Conservation (phyloP, 1,139 yeast species). For the Yamadazyma blattariae region DNA sequence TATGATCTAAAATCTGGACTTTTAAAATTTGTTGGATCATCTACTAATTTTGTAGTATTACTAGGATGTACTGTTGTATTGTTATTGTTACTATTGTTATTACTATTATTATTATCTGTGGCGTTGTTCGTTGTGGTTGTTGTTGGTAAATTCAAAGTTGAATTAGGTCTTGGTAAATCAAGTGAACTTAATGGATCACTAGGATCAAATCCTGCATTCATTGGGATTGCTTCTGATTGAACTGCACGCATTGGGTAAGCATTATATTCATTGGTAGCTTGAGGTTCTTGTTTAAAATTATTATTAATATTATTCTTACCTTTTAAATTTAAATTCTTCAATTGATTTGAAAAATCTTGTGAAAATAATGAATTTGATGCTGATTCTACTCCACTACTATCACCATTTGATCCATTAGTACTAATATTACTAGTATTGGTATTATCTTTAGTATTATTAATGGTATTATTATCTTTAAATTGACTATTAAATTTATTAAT, state of each 20-base stretch:
- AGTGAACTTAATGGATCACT: background rate
- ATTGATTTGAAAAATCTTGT: constrained; percentile 2
- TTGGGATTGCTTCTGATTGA: background rate
- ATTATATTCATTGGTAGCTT: background rate
- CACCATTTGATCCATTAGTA: background rate
- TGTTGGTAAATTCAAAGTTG: background rate
- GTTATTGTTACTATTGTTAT: background rate
- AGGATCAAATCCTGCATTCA: background rate
- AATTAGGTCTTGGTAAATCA: background rate
- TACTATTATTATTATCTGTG: background rate
- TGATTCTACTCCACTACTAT: background rate
- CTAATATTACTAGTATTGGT: background rate
- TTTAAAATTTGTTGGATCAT: background rate
- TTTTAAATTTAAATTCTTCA: constrained; percentile 1
- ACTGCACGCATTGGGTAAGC: constrained; percentile 1
- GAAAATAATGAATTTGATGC: constrained; percentile 7
- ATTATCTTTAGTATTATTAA: background rate
- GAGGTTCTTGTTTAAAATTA: background rate
- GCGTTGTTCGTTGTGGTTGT: background rate
- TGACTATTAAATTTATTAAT: constrained; percentile 26
- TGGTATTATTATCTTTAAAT: constrained; percentile 1
- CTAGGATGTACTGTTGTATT: background rate
- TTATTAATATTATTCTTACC: background rate
- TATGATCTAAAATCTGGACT: constrained; percentile 4
- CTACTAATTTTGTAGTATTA: background rate